These are phyloP conservation scores for Anacardium occidentale DNA, from an alignment of 345 rosid genomes.

Conservation along the genomic window DNA sequence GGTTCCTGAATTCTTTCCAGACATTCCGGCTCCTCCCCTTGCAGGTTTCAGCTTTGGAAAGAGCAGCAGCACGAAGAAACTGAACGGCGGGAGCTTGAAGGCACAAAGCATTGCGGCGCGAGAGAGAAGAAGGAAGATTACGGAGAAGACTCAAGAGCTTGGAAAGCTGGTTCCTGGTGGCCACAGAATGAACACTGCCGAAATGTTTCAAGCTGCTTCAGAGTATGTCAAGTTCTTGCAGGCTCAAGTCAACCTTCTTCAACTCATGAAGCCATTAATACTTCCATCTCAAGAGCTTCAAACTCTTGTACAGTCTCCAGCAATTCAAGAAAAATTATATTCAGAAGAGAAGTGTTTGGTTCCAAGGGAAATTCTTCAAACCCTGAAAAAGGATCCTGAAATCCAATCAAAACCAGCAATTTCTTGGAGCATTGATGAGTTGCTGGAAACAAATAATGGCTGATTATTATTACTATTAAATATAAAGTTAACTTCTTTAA, in stretches of 20 bases:
- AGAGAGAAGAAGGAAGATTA: conserved; percentile 79
- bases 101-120: conserved; percentile 86
- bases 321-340: conserved; percentile 54
- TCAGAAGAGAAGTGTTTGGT: conserved; percentile 50
- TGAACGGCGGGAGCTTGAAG: conserved; percentile 34
- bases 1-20: not conserved
- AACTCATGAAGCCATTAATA: conserved; percentile 26
- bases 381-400: conserved; percentile 20
- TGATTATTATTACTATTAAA: no score
- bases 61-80: conserved; percentile 20
- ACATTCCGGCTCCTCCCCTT: conserved; percentile 19
- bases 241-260: conserved; percentile 63
- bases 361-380: conserved; percentile 29
- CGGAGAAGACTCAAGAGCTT: conserved; percentile 76
- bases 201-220: conserved; percentile 81
- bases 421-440: conserved; percentile 11
- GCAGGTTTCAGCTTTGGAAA: conserved; percentile 1
- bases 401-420: conserved; percentile 18
- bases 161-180: conserved; percentile 87
- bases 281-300: conserved; percentile 19
- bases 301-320: conserved; percentile 37
- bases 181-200: conserved; percentile 85
- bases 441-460: not conserved
- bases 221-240: conserved; percentile 77
- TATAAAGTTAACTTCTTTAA: no score